These are phyloP conservation scores for Fusarium goolgardi DNA, from an alignment of 2,329 filamentous ascomycete species.

Conservation along the genomic window DNA sequence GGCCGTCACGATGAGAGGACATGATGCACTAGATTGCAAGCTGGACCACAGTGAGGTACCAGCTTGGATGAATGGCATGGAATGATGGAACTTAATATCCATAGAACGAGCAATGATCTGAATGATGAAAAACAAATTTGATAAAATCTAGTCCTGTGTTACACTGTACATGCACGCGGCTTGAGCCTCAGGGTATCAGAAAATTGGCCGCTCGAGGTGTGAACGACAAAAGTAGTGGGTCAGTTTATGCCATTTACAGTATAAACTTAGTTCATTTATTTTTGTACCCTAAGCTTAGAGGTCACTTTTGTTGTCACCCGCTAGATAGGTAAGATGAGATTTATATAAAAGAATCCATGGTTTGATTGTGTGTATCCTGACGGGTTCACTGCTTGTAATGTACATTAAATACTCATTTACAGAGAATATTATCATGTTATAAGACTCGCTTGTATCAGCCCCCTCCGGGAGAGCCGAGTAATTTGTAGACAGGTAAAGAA, in stretches of 20 bases:
- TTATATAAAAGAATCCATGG: background rate
- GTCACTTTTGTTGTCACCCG: background rate
- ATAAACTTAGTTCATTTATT: background rate
- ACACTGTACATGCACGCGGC: background rate
- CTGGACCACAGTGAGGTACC: conserved; percentile 12
- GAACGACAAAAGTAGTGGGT: background rate
- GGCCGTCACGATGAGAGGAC: conserved; percentile 34
- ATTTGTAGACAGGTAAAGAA: conserved; percentile 1
- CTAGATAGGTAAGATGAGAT: background rate
- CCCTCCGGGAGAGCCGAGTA: conserved; percentile 26
- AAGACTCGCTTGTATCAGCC: conserved; percentile 19
- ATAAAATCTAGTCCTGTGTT: background rate
- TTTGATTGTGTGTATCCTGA: conserved; percentile 7
- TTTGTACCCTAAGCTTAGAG: background rate
- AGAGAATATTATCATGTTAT: conserved; percentile 33
- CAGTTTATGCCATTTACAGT: too few species aligned
- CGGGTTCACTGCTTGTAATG: conserved; percentile 19
- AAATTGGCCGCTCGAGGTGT: background rate
- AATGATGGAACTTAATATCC: conserved; percentile 39
- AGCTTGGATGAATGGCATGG: conserved; percentile 26
- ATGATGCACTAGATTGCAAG: conserved; percentile 32
- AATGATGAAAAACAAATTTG: conserved; percentile 30
- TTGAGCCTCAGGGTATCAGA: background rate
- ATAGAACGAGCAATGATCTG: conserved; percentile 47
- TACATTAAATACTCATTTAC: conserved; percentile 39